Evolutionary conservation across 257 asterid genomes (phyloP).

Genomic region (Cinchona pubescens): DNA sequence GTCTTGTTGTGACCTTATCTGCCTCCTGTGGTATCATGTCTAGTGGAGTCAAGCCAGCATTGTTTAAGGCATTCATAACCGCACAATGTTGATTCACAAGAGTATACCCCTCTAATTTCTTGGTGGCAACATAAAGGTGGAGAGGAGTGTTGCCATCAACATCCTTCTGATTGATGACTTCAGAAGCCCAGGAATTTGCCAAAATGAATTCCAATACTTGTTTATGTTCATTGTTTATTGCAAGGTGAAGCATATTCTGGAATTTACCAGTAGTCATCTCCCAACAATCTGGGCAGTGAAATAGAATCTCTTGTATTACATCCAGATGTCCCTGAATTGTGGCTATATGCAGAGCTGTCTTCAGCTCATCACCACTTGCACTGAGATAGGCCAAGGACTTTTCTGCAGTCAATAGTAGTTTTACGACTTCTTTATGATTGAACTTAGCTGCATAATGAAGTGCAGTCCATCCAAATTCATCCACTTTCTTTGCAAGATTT

Average conservation of each 20-base stretch:
- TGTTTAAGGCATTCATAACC: background rate
- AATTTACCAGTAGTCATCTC: background rate
- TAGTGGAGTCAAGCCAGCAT: background rate
- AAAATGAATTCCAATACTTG: background rate
- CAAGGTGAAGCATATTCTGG: slow-evolving; percentile 13
- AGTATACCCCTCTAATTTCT: background rate
- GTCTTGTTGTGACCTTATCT: background rate
- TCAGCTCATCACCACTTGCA: background rate
- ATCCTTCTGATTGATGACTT: slow-evolving; percentile 8
- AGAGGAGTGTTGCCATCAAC: background rate
- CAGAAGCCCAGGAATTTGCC: background rate
- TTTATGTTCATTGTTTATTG: background rate
- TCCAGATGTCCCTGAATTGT: background rate
- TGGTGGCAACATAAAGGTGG: background rate
- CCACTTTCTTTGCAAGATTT: background rate
- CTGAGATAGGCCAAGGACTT: background rate
- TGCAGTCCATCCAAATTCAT: slow-evolving; percentile 15
- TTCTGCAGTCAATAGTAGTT: background rate
- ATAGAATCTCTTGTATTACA: background rate
- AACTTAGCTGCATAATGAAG: slow-evolving; percentile 19
- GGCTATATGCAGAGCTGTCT: background rate
- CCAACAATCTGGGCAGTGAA: slow-evolving; percentile 11
- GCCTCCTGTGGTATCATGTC: background rate
- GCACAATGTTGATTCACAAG: background rate
- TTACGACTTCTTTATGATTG: background rate